Base-by-base conservation (phyloP, 73 alveolate species). In the Symbiodinium natans region DNA sequence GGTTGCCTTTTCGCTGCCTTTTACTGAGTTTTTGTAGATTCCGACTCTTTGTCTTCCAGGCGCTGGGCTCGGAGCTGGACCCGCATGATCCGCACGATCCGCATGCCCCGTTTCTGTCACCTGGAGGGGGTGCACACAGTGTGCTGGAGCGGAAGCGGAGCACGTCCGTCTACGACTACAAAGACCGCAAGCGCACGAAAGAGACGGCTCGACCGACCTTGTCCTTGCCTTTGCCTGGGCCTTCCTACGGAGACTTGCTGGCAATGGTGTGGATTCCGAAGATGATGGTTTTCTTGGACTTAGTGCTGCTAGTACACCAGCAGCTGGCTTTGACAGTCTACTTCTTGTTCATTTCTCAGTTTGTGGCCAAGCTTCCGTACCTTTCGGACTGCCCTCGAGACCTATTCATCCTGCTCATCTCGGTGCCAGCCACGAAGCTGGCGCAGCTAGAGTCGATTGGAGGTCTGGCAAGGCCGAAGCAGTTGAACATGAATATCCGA, bases 191-290 rank as follows among this genome's bases (percentile, higher is more conserved):
- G 80, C 15, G 71, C 71, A 63, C 36, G 36, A 63, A 29, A n/a
- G 36, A 63, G 39, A 29, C 38, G 19, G 80, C 80, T 29, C 80
- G 80, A 17, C 36, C 33, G 19, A 36, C 33, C 36, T 17, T 9
- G 11, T n/a, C 29, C 19, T 13, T 36, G 19, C 80, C 29, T 13
- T 29, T 63, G 21, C 80, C 36, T 36, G 97, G 97, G 17, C 97
- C 97, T n/a, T 90, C 97, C 29, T 90, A 90, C 38, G 97, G 89
- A 3, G 97, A 90, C 48, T 33, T 90, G 87, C 87, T 90, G 41
- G 97, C 77, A 39, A 34, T 42, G 80, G 87, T 85, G 80, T 39
- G 74, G 21, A 74, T 75, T 0, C 89, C 87, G 21, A 59, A n/a
- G 27, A 41, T 41, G 36, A 41, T 85, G 27, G 34, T 80, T 17